Evolutionary conservation across 441 rosid genomes (phyloP).

Genomic region (Sinapis alba): DNA sequence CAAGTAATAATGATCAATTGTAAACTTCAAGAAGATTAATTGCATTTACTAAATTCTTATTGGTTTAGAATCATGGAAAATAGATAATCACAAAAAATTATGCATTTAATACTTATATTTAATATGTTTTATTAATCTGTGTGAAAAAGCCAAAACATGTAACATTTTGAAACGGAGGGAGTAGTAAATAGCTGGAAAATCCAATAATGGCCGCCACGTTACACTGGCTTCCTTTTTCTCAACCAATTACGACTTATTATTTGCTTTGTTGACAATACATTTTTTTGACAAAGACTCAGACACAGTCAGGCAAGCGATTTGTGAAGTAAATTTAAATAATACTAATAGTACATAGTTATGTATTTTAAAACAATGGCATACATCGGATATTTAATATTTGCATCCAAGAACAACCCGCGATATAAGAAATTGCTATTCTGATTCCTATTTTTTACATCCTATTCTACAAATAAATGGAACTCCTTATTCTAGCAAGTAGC

Average conservation of each 20-base stretch:
- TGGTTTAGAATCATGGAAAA: too few species aligned
- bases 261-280: neutral
- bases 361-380: neutral
- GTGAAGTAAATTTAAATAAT: neutral
- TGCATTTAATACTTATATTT: too few species aligned
- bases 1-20: too few species aligned
- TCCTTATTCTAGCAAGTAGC: neutral
- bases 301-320: neutral
- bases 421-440: neutral
- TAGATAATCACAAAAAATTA: too few species aligned
- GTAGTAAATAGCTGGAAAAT: neutral
- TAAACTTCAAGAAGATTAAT: too few species aligned
- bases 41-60: too few species aligned
- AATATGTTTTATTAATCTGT: too few species aligned
- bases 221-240: neutral
- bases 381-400: neutral
- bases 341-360: neutral
- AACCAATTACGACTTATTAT: neutral
- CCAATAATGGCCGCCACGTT: constrained; percentile 37
- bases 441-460: too few species aligned
- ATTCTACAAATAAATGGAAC: neutral
- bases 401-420: neutral
- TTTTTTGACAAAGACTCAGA: neutral
- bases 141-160: too few species aligned
- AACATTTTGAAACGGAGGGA: too few species aligned